Evolutionary conservation across 2,329 filamentous ascomycete species (phyloP).

Genomic region (Fusarium sp.): DNA sequence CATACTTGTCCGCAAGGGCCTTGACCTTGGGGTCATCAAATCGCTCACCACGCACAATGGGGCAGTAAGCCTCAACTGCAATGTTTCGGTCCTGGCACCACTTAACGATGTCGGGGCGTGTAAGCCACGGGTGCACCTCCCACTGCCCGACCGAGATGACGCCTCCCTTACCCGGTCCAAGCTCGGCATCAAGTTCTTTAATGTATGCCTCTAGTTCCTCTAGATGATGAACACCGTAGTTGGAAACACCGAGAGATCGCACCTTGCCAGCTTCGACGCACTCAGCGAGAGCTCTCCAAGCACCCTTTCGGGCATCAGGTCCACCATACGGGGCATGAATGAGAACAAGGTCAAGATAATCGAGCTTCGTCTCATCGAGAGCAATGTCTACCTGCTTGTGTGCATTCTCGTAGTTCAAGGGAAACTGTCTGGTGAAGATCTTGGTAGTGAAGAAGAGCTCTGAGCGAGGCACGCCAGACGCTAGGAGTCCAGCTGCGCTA

Average conservation of each 20-base stretch:
- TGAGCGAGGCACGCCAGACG: conserved; percentile 55
- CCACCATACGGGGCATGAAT: conserved; percentile 72
- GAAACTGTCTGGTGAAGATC: conserved; percentile 54
- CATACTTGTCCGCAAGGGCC: conserved; percentile 75
- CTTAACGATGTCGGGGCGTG: conserved; percentile 78
- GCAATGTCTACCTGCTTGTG: conserved; percentile 72
- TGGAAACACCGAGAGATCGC: conserved; percentile 71
- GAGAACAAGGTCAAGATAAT: conserved; percentile 74
- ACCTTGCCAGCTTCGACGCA: conserved; percentile 70
- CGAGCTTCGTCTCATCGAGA: conserved; percentile 69
- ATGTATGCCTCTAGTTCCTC: conserved; percentile 69
- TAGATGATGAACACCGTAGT: conserved; percentile 72
- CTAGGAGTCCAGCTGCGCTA: conserved; percentile 57
- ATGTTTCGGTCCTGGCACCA: conserved; percentile 77
- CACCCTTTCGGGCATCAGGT: conserved; percentile 63
- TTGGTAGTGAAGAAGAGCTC: conserved; percentile 68
- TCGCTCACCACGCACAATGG: conserved; percentile 74
- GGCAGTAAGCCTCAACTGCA: conserved; percentile 71
- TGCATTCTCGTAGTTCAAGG: conserved; percentile 68
- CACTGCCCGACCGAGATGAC: conserved; percentile 86
- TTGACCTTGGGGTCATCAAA: conserved; percentile 74
- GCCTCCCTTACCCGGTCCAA: conserved; percentile 72
- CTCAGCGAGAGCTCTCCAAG: conserved; percentile 73
- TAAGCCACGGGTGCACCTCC: conserved; percentile 90
- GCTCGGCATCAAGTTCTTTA: conserved; percentile 68